Base-by-base conservation (phyloP, 306 rosid genomes). In the Notholithocarpus densiflorus region DNA sequence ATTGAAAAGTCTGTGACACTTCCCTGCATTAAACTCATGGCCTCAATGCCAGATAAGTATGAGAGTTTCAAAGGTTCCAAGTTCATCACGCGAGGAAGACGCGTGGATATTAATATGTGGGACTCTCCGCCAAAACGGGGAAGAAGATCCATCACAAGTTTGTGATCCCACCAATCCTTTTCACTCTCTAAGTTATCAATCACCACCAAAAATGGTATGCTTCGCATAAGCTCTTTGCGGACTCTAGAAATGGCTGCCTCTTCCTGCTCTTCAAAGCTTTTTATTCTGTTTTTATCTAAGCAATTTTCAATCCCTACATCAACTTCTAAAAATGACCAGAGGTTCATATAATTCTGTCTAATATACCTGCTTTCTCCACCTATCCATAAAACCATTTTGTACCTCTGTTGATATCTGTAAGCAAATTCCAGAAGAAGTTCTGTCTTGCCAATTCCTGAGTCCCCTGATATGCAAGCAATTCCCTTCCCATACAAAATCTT, bases 161-260 rank as follows among this genome's bases (percentile, higher is more conserved):
- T 91, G 83, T 86, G 95, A 84, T 91, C 95, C 98, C 98, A 93
- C 98, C 98, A 93, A 84, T 93, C 98, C 75, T 89, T 91, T 85
- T 91, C 98, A 57, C 95, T 87, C 56, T 93, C 98, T 86, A 93
- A 82, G 82, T 93, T 93, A 80, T 93, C 98, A 31, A 93, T 91
- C 70, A 93, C 76, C 71, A 93, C 86, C 84, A 93, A 82, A 87
- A 88, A 93, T 0, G 98, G 98, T 62, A 93, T 82, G 87, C 87
- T 91, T 77, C 93, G 91, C 98, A 91, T 90, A 65, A 93, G 92
- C 84, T 91, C 92, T 80, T 86, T 91, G 59, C 98, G 94, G 56
- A 91, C 87, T 86, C 94, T 86, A 18, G 87, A 85, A 72, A 93
- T 82, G 17, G 95, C 98, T 26, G 88, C 90, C 61, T 81, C 93